Evolutionary conservation across 2,329 filamentous ascomycete species (phyloP), one percentile per base, ranked within the genome.

Genomic region (Colletotrichum lentis): DNA sequence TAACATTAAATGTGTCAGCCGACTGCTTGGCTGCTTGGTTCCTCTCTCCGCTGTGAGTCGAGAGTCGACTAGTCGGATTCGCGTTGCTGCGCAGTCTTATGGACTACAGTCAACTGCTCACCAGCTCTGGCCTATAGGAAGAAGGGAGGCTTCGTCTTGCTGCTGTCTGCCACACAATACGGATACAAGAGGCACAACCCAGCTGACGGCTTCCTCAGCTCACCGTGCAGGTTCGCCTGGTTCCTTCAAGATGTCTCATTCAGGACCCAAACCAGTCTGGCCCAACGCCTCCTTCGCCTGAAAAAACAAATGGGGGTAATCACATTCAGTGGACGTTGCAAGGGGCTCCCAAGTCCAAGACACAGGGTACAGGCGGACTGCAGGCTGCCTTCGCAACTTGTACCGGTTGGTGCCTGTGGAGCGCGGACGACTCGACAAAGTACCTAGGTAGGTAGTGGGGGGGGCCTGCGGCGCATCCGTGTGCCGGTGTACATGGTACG

Each of bases 401-500:
- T 18, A 39, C 5, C 57, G 24, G 20, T 46, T 12, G 44, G 56
- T 59, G 55, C 12, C 43, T 24, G n/a, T 31, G 27, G 27, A 31
- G 27, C 27, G 27, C 56, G 20, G 47, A n/a, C 24, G 24, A 39
- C 14, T 47, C 56, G n/a, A 27, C n/a, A n/a, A n/a, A n/a, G n/a
- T n/a, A n/a, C n/a, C n/a, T n/a, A n/a, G n/a, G n/a, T n/a, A n/a
- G n/a, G n/a, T n/a, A n/a, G n/a, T n/a, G n/a, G n/a, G n/a, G n/a
- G n/a, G 56, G 18, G 53, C 64, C 46, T 67, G 60, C 53, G 56
- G 43, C 41, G 24, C 39, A 60, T 65, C 56, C 57, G 63, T 61
- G 55, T 37, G 47, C 62, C 39, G 39, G 56, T 49, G 11, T 7
- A 14, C 44, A 47, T 12, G 44, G 44, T 47, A 47, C 44, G 20